Conservation (phyloP, 2,329 filamentous ascomycete species). For the Aureobasidium sp. region DNA sequence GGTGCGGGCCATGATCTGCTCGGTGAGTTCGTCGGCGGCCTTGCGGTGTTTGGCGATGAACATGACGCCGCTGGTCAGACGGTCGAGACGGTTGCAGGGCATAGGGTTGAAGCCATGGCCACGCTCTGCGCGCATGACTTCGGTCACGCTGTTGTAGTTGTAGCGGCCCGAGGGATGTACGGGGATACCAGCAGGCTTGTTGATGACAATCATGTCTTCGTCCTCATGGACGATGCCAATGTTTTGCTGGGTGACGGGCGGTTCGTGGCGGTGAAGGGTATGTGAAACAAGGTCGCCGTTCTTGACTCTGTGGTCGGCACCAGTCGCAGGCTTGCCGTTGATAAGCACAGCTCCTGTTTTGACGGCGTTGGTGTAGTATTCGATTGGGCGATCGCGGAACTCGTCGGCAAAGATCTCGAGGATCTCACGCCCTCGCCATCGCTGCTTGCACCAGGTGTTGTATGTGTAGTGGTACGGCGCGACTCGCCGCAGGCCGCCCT, state of each 20-base stretch:
- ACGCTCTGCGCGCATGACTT: conserved; percentile 80
- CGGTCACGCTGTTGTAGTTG: conserved; percentile 88
- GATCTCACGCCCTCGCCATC: conserved; percentile 77
- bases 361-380: conserved; percentile 84
- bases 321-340: conserved; percentile 64
- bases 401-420: conserved; percentile 86
- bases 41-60: conserved; percentile 84
- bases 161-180: conserved; percentile 94
- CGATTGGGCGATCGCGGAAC: conserved; percentile 77
- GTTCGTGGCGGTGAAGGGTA: conserved; percentile 91
- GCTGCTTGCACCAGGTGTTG: conserved; percentile 88
- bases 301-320: conserved; percentile 62
- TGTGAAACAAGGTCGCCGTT: conserved; percentile 92
- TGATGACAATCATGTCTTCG: conserved; percentile 88
- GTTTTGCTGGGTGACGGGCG: conserved; percentile 74
- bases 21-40: conserved; percentile 69
- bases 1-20: conserved; percentile 70
- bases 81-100: conserved; percentile 88
- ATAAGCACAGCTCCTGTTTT: conserved; percentile 69
- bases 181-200: conserved; percentile 91
- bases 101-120: conserved; percentile 52
- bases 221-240: conserved; percentile 86
- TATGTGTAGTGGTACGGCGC: conserved; percentile 88
- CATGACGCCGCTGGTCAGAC: conserved; percentile 94
- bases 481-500: conserved; percentile 76